Conservation (phyloP, 2,329 filamentous ascomycete genomes). For the Hymenoscyphus fraxineus region DNA sequence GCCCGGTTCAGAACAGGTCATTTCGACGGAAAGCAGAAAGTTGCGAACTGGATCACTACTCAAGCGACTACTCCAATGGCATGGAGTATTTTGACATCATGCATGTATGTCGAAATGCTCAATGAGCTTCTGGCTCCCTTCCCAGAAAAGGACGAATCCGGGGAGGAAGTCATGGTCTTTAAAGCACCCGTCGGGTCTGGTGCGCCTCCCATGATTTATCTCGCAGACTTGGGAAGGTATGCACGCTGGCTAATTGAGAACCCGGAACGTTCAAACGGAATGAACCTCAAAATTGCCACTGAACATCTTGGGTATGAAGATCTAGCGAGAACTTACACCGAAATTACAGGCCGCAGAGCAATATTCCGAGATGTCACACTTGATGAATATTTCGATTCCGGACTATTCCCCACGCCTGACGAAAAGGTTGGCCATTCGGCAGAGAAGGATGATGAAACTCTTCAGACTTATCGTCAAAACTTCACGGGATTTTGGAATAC, state of each 20-base stretch:
- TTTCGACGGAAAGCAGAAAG: conserved; percentile 25
- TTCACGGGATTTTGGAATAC: conserved; percentile 16
- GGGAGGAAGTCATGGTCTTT: conserved; percentile 12
- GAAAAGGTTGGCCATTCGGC: conserved; percentile 5
- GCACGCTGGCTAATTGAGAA: conserved; percentile 26
- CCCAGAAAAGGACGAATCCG: conserved; percentile 17
- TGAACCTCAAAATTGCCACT: conserved; percentile 24
- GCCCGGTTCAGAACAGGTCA: conserved; percentile 22
- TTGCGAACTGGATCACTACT: conserved; percentile 23
- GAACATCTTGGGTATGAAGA: conserved; percentile 21
- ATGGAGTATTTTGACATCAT: conserved; percentile 22
- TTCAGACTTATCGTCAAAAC: conserved; percentile 13
- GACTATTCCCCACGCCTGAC: not conserved
- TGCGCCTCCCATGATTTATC: conserved; percentile 13
- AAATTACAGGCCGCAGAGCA: conserved; percentile 15
- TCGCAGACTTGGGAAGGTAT: conserved; percentile 25
- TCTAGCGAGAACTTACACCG: conserved; percentile 14
- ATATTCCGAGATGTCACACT: conserved; percentile 15
- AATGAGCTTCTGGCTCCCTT: conserved; percentile 6
- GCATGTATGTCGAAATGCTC: conserved; percentile 29
- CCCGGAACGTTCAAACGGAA: conserved; percentile 18
- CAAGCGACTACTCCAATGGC: conserved; percentile 23
- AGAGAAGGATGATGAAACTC: conserved; percentile 12
- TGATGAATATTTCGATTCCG: conserved; percentile 5
- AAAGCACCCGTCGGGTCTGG: conserved; percentile 8